phyloP scores from a whole-genome alignment of 495 filamentous ascomycete genomes.

The Penicillium canescens region DNA sequence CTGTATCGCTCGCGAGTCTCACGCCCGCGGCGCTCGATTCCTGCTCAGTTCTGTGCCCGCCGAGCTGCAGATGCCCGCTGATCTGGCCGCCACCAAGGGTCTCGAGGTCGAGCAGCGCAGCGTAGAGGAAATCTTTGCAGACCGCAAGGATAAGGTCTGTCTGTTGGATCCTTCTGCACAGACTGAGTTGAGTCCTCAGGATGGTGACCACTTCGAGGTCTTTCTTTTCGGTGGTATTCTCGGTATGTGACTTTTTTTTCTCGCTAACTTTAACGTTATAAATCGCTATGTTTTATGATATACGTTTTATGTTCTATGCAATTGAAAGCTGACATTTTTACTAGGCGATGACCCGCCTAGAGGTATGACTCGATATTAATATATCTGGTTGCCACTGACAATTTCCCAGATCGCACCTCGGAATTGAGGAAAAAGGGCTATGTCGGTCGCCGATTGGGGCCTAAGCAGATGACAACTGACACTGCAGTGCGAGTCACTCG shows the following conservation, averaged over 20 bases:
- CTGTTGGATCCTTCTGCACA: constrained; percentile 83
- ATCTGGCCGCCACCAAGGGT: constrained; percentile 57
- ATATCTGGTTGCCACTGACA: constrained; percentile 2
- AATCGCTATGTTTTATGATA: neutral
- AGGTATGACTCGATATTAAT: constrained; percentile 56
- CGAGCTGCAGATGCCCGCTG: constrained; percentile 63
- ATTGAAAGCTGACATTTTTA: constrained; percentile 1
- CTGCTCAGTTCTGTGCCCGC: constrained; percentile 80
- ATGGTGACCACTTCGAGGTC: constrained; percentile 79
- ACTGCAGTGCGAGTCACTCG: constrained; percentile 93
- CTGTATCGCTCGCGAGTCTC: constrained; percentile 78
- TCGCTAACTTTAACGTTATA: neutral
- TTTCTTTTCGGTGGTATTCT: constrained; percentile 97
- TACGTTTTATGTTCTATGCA: too few species aligned
- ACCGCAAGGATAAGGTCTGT: constrained; percentile 70
- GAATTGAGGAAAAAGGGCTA: constrained; percentile 94
- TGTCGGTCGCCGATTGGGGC: constrained; percentile 81
- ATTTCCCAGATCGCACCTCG: constrained; percentile 77
- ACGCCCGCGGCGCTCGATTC: constrained; percentile 66
- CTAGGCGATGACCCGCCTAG: constrained; percentile 91
- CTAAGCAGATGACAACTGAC: constrained; percentile 97
- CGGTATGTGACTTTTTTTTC: constrained; percentile 54
- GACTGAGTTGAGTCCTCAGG: constrained; percentile 77
- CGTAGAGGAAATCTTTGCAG: constrained; percentile 75
- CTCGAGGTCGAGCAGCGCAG: constrained; percentile 68